Evolutionary conservation across 2,329 filamentous ascomycete genomes (phyloP), one percentile per base, ranked within the genome.

Genomic region (Hypoxylon rubiginosum): DNA sequence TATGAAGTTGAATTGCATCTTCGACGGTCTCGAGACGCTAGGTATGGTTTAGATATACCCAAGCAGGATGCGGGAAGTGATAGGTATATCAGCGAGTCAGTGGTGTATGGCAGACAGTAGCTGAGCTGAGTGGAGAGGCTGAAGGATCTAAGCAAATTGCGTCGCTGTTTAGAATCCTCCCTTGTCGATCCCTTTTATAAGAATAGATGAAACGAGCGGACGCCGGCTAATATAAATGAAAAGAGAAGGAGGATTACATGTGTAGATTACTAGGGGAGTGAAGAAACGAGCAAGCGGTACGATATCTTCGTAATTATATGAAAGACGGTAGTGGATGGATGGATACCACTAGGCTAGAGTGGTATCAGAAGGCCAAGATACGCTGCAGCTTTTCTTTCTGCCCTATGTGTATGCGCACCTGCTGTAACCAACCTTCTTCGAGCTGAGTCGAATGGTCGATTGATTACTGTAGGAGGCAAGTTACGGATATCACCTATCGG

Each of bases 1-100:
- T 43, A 76, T 39, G 26, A 68, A 43, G 21, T 64, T 68, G 39
- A 73, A 66, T 54, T 74, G 71, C 76, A 78, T 78, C 41, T 43
- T 71, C 13, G 49, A 28, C 26, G 19, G 9, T 52, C 49, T 19
- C 28, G 41, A 24, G 65, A 54, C 19, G 32, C 21, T 48, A 24
- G 21, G 21, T 24, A 32, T 50, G 30, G 32, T 46, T 41, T 15
- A 56, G 52, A 57, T 28, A 59, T 48, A 54, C 55, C 45, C 57
- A 51, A 58, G 28, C 32, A 39, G 45, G 9, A 32, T 48, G 19
- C 13, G 15, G 17, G 15, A 54, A 3, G 17, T 17, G n/a, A 19
- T 4, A 50, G 5, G 55, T 46, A 62, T 45, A 10, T 9, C n/a
- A 58, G 63, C 52, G 56, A 58, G 56, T 13, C 19, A 57, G n/a